Base-by-base conservation (phyloP, 1,139 yeast genomes). In the Debaryomyces udenii region DNA sequence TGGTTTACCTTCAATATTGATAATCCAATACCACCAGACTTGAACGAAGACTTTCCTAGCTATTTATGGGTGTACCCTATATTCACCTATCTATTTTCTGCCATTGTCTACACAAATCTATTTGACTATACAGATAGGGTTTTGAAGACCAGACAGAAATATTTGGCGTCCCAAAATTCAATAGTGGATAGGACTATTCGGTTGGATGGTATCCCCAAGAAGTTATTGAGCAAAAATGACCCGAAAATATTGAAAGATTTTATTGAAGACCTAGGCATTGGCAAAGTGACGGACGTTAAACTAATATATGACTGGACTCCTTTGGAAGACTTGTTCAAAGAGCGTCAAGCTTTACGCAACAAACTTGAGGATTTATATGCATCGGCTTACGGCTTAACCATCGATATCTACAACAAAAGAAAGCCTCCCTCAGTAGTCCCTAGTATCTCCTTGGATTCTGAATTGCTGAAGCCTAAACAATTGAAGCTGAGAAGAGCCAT, bases 101-200 rank as follows among this genome's bases (percentile, higher is more conserved):
- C 78, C 14, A 61, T 90, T 34, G 81, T 93, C 1, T 70, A 83
- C 39, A 74, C 76, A 47, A 74, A 81, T 51, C 61, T 91, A 42
- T 74, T 82, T 51, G 69, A 78, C 24, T 93, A 83, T 51, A 88
- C 97, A 0, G 74, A 76, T 45, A 70, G 76, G 43, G 89, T 93
- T 30, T 84, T 91, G 22, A 71, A 75, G 43, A 83, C 86, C 15
- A 76, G 99, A 43, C 99, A 93, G 59, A 72, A 75, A 49, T 87
- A 87, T 57, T 68, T 93, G 50, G 98, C 98, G 0, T 78, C 82
- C 38, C 98, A 91, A 59, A 86, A 87, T 59, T 85, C 96, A 5
- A 79, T 93, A 41, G 90, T 98, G 0, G 99, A 93, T 68, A 73
- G 97, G 55, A 93, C 99, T 0, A 86, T 93, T 41, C 70, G 94